These are phyloP conservation scores for Curvularia lunata DNA, from an alignment of 2,329 filamentous ascomycete genomes.

Conservation along the genomic window DNA sequence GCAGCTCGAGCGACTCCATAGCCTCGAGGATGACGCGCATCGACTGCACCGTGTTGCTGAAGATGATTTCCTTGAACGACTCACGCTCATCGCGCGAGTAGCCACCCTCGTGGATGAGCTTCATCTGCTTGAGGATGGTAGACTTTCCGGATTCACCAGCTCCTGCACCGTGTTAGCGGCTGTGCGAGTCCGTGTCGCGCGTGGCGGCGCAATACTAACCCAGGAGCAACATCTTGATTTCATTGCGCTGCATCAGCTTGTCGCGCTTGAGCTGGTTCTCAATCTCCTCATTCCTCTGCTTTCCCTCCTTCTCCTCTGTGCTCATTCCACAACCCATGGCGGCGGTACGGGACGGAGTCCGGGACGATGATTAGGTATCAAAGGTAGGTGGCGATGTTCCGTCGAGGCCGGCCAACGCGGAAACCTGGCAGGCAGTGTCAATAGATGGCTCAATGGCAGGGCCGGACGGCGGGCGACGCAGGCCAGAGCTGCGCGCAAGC, in stretches of 20 bases:
- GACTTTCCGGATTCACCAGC: constrained; percentile 98
- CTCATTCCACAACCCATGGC: constrained; percentile 99
- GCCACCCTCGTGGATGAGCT: constrained; percentile 98
- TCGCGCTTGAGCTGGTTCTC: constrained; percentile 99
- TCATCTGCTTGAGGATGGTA: constrained; percentile 96
- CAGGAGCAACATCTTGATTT: constrained; percentile 99
- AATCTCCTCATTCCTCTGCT: constrained; percentile 99
- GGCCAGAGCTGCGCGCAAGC: background rate
- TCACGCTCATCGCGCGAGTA: constrained; percentile 89
- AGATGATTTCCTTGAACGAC: constrained; percentile 75
- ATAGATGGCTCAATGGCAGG: constrained; percentile 6
- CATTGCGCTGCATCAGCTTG: constrained; percentile 98
- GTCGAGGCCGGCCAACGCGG: constrained; percentile 46
- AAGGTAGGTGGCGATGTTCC: constrained; percentile 34
- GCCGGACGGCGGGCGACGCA: background rate
- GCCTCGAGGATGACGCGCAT: constrained; percentile 74
- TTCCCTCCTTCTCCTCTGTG: constrained; percentile 99
- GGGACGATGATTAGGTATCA: constrained; percentile 35
- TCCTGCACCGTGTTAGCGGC: constrained; percentile 61
- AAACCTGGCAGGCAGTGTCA: constrained; percentile 30
- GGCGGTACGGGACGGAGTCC: constrained; percentile 44
- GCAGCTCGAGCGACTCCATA: constrained; percentile 75
- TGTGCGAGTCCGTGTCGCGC: constrained; percentile 9
- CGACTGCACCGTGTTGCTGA: constrained; percentile 73
- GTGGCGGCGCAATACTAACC: constrained; percentile 65